Conservation (phyloP, 495 filamentous ascomycete species). For the Lepraria neglecta region DNA sequence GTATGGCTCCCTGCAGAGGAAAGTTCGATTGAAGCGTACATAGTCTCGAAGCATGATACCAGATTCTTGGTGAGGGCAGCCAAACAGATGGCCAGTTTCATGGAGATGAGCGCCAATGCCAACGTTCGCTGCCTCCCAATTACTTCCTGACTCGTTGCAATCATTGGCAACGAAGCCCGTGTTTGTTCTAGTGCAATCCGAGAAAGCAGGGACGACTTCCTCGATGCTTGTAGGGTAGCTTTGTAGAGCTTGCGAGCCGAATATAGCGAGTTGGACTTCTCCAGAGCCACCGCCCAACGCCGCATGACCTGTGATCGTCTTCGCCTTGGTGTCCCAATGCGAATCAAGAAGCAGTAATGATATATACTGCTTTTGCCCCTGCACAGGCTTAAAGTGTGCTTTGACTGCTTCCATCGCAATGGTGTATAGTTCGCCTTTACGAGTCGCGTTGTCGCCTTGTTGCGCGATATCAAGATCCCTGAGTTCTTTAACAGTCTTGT, state of each 20-base stretch:
- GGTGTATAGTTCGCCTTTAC: conserved; percentile 62
- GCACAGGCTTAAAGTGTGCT: conserved; percentile 62
- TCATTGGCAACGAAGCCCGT: conserved; percentile 77
- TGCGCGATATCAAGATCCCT: conserved; percentile 73
- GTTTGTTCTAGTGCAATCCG: conserved; percentile 82
- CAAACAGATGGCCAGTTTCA: conserved; percentile 80
- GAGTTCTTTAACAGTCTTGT: conserved; percentile 81
- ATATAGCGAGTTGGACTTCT: conserved; percentile 75
- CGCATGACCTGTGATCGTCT: conserved; percentile 72
- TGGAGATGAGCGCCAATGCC: conserved; percentile 90
- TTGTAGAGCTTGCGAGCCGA: conserved; percentile 82
- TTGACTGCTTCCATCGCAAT: conserved; percentile 71
- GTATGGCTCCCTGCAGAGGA: conserved; percentile 68
- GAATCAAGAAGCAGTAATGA: conserved; percentile 77
- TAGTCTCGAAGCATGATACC: conserved; percentile 89
- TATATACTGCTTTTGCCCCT: conserved; percentile 78
- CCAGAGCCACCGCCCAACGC: conserved; percentile 63
- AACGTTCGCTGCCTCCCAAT: conserved; percentile 85
- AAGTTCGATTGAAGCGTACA: conserved; percentile 73
- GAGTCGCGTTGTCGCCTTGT: conserved; percentile 61
- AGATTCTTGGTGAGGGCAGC: conserved; percentile 77
- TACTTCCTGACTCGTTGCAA: conserved; percentile 73
- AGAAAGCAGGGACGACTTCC: conserved; percentile 78
- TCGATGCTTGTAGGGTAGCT: conserved; percentile 80
- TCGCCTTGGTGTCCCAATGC: conserved; percentile 70